Base-by-base conservation (phyloP, 139 green algal genomes). In the Chlamydomonas sp. region DNA sequence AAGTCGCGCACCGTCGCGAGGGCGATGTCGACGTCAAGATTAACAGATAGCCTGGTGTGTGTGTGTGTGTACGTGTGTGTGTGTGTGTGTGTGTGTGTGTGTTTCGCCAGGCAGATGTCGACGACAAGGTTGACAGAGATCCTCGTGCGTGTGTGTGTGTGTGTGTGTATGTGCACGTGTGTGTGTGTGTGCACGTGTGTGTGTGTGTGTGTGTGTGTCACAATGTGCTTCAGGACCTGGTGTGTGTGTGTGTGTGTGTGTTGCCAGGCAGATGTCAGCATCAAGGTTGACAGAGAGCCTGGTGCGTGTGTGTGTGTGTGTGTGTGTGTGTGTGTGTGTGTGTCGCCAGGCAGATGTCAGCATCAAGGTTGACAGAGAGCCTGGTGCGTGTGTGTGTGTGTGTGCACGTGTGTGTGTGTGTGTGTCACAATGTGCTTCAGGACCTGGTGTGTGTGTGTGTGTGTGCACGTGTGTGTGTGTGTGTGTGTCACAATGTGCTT, bases 1-100 rank as follows among this genome's bases (percentile, higher is more conserved):
- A 85, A 90, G 76, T 85, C 84, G 20, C 81, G 64, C 35, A 83
- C 28, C 26, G 83, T 81, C 8, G 64, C 70, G 37, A 94, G 65
- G 36, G 78, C 69, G 0, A 79, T 82, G 65, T 88, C 87, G 1
- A 77, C 75, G 49, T 90, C 83, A 5, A 90, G 0, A 1, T 50
- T 69, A 35, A 83, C 66, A 37, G 84, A 76, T 20, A 81, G 10
- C 24, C 63, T 24, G n/a, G 54, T 65, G n/a, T n/a, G n/a, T n/a
- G n/a, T n/a, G n/a, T n/a, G n/a, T n/a, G n/a, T n/a, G n/a, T n/a
- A n/a, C n/a, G n/a, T n/a, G n/a, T n/a, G n/a, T n/a, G n/a, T n/a
- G n/a, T n/a, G n/a, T n/a, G n/a, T n/a, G n/a, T n/a, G n/a, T n/a
- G n/a, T n/a, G n/a, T n/a, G n/a, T n/a, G n/a, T n/a, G n/a, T n/a